These are phyloP conservation scores for Trichocomaceae sp. DNA, from an alignment of 2,329 filamentous ascomycete genomes.

Conservation along the genomic window DNA sequence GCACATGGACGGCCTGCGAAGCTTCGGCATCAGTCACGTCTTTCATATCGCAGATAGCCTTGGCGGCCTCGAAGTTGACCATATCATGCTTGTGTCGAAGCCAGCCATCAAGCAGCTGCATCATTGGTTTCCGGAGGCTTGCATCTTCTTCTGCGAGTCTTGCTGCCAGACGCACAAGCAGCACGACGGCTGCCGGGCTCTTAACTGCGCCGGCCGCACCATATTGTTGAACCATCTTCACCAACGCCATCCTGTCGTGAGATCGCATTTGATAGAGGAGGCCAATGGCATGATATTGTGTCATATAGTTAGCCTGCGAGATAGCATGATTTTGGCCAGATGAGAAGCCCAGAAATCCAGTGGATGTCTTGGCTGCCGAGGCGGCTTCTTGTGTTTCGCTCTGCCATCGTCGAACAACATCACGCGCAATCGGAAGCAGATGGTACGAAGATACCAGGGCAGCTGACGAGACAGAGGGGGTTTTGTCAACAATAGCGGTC, in stretches of 20 bases:
- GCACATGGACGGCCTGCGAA: slow-evolving; percentile 82
- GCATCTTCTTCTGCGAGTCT: slow-evolving; percentile 91
- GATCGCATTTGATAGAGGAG: slow-evolving; percentile 96
- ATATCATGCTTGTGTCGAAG: slow-evolving; percentile 97
- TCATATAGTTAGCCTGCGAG: slow-evolving; percentile 88
- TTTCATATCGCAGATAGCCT: slow-evolving; percentile 91
- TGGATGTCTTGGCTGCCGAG: slow-evolving; percentile 77
- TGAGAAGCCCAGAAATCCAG: slow-evolving; percentile 89
- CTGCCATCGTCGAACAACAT: slow-evolving; percentile 96
- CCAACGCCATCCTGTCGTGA: slow-evolving; percentile 94
- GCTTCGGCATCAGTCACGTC: slow-evolving; percentile 91
- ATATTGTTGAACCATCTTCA: slow-evolving; percentile 99
- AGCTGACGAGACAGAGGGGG: slow-evolving; percentile 91
- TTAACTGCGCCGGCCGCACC: slow-evolving; percentile 85
- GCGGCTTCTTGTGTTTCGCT: slow-evolving; percentile 97
- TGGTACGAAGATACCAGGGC: slow-evolving; percentile 96
- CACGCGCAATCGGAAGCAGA: slow-evolving; percentile 87
- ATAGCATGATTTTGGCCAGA: slow-evolving; percentile 62
- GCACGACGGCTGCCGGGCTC: slow-evolving; percentile 84
- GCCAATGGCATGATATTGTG: slow-evolving; percentile 96
- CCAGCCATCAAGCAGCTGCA: slow-evolving; percentile 93
- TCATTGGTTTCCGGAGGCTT: slow-evolving; percentile 88
- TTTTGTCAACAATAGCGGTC: slow-evolving; percentile 98
- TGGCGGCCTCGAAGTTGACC: slow-evolving; percentile 98
- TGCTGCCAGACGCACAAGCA: slow-evolving; percentile 86